Evolutionary conservation across 306 rosid genomes (phyloP).

Genomic region (Vigna angularis): DNA sequence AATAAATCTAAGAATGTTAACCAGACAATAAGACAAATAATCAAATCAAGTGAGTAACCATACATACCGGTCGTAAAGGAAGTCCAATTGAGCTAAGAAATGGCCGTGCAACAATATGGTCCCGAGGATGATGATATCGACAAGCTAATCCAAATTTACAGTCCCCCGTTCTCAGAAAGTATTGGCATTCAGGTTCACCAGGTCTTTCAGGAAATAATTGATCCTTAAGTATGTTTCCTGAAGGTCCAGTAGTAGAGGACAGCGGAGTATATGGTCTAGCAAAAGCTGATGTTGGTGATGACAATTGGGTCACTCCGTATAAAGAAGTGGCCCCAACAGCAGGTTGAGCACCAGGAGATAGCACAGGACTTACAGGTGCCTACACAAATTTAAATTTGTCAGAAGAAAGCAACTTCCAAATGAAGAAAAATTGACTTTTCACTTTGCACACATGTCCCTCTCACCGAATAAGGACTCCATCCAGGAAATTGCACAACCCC

Average conservation of each 20-base stretch:
- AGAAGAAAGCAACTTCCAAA: background rate
- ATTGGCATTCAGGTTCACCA: conserved; percentile 86
- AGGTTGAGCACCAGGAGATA: conserved; percentile 88
- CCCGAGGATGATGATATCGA: conserved; percentile 86
- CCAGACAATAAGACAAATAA: conserved; percentile 3
- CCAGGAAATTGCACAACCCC: conserved; percentile 82
- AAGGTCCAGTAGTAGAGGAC: conserved; percentile 59
- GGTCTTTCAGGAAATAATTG: conserved; percentile 81
- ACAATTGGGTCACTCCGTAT: conserved; percentile 74
- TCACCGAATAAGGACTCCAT: conserved; percentile 90
- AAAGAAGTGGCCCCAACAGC: conserved; percentile 75
- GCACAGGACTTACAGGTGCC: conserved; percentile 87
- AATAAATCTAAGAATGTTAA: conserved; percentile 9
- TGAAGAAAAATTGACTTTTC: conserved; percentile 1
- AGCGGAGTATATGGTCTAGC: conserved; percentile 72
- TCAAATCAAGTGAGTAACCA: conserved; percentile 17
- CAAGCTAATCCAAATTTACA: conserved; percentile 86
- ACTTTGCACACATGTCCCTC: conserved; percentile 30
- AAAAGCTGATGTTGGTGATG: conserved; percentile 71
- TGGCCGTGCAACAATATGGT: conserved; percentile 55
- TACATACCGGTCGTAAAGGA: conserved; percentile 81
- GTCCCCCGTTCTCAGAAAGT: conserved; percentile 81
- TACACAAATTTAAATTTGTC: conserved; percentile 44
- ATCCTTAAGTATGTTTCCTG: conserved; percentile 61
- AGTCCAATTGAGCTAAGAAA: conserved; percentile 80